Conservation (phyloP, 225 moss, liverwort and hornwort genomes). For the Pleurozium schreberi region DNA sequence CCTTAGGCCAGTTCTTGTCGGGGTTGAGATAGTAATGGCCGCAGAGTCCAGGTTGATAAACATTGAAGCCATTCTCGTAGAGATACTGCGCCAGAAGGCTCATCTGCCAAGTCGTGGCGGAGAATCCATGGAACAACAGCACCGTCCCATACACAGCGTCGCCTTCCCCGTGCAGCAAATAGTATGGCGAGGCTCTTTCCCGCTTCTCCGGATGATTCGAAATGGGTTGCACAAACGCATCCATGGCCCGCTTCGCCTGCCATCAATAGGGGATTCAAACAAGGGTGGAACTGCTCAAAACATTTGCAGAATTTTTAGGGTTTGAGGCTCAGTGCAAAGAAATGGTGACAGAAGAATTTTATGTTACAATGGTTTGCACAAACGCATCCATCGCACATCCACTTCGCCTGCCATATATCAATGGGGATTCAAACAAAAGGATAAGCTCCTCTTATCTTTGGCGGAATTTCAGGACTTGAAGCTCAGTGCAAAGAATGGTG, state of each 20-base stretch:
- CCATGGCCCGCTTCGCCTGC: constrained; percentile 47
- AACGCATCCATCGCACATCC: constrained; percentile 29
- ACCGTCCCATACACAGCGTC: constrained; percentile 64
- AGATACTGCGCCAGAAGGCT: constrained; percentile 65
- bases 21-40: constrained; percentile 56
- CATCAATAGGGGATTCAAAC: not conserved
- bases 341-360: not conserved
- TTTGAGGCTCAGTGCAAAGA: not conserved
- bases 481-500: not conserved
- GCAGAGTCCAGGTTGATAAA: constrained; percentile 52
- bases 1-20: constrained; percentile 68
- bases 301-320: not conserved
- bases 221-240: constrained; percentile 34
- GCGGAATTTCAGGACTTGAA: not conserved
- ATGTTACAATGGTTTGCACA: not conserved
- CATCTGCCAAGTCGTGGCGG: constrained; percentile 35
- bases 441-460: not conserved
- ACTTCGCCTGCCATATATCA: not conserved
- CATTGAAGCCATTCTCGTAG: constrained; percentile 66
- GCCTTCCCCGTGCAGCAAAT: constrained; percentile 54
- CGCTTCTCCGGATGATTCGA: constrained; percentile 36
- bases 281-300: not conserved
- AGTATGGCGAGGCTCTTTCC: constrained; percentile 39
- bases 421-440: not conserved
- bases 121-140: constrained; percentile 65